Evolutionary conservation across 2,329 filamentous ascomycete genomes (phyloP).

Genomic region (Graphium sp.): DNA sequence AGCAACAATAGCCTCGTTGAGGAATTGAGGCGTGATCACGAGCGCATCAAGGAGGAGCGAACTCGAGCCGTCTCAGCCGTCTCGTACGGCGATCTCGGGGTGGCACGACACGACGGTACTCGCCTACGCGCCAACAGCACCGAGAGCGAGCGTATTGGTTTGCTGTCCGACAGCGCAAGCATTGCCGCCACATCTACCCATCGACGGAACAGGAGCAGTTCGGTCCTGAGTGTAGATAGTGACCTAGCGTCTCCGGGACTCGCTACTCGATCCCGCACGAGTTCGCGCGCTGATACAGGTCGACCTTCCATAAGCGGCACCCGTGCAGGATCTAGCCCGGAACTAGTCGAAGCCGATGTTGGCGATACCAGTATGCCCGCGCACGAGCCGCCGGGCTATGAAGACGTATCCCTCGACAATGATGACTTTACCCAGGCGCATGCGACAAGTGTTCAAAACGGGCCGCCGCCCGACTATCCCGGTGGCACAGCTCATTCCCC

Average conservation of each 20-base stretch:
- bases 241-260: constrained; percentile 21
- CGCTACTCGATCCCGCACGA: constrained; percentile 16
- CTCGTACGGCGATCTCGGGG: constrained; percentile 58
- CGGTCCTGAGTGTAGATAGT: constrained; percentile 35
- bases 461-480: constrained; percentile 34
- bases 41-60: constrained; percentile 38
- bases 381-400: constrained; percentile 33
- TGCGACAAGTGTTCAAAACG: constrained; percentile 22
- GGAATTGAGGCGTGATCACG: constrained; percentile 37
- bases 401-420: constrained; percentile 26
- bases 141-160: constrained; percentile 54
- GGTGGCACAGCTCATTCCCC: constrained; percentile 13
- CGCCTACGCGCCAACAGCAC: constrained; percentile 55
- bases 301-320: constrained; percentile 10
- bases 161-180: constrained; percentile 56
- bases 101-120: constrained; percentile 63
- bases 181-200: constrained; percentile 28
- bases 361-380: constrained; percentile 26
- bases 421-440: constrained; percentile 18
- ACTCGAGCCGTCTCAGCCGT: constrained; percentile 56
- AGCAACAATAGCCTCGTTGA: constrained; percentile 36
- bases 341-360: constrained; percentile 32
- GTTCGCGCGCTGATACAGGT: constrained; percentile 25
- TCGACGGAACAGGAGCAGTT: constrained; percentile 31
- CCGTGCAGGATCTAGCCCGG: constrained; percentile 31